These are phyloP conservation scores for Erythrobasidium yunnanense DNA, from an alignment of 768 basidiomycete species.

Conservation along the genomic window DNA sequence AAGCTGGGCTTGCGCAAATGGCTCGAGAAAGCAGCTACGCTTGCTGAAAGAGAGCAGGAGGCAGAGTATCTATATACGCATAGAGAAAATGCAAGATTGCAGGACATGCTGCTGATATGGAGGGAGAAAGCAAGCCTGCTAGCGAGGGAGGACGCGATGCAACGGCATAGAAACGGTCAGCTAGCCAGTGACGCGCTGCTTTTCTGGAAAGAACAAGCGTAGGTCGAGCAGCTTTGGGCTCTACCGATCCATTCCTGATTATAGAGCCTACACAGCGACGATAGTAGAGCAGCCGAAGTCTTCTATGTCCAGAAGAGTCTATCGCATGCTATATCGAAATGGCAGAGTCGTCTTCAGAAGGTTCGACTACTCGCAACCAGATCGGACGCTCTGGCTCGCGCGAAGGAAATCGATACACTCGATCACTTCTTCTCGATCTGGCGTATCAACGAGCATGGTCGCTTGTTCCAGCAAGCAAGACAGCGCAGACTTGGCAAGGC, in stretches of 20 bases:
- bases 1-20: not conserved
- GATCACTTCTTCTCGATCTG: not conserved
- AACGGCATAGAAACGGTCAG: not conserved
- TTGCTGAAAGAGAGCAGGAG: not conserved
- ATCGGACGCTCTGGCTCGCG: not conserved
- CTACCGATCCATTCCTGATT: too few species aligned
- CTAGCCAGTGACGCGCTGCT: too few species aligned
- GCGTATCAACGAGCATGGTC: slow-evolving; percentile 1
- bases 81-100: not conserved
- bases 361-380: not conserved
- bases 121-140: not conserved
- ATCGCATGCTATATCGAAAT: not conserved
- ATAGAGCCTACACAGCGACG: not conserved
- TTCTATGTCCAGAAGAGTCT: not conserved
- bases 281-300: not conserved
- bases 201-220: too few species aligned
- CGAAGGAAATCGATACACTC: not conserved
- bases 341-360: not conserved
- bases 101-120: not conserved
- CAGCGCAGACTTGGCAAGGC: not conserved
- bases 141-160: not conserved
- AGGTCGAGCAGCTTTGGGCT: too few species aligned
- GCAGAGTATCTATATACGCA: not conserved
- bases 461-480: not conserved
- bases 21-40: not conserved